Evolutionary conservation across 1,139 yeast genomes (phyloP).

Genomic region (Taphrina populina): DNA sequence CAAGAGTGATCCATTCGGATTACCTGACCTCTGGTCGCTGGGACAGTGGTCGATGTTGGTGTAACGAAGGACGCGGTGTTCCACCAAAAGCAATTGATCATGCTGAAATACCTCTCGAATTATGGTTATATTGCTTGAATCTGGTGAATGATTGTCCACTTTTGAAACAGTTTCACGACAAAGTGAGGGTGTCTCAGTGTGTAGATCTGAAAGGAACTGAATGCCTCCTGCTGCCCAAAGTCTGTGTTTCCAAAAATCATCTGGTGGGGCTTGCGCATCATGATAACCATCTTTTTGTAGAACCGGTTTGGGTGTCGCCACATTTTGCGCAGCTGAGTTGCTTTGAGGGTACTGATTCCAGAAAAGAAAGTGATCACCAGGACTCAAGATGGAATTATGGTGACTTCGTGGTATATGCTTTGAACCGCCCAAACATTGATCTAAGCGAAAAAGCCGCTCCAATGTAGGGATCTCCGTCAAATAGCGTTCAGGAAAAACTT

Average conservation of each 20-base stretch:
- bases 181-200: neutral
- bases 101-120: neutral
- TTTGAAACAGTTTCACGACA: neutral
- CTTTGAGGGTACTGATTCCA: constrained; percentile 18
- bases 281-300: constrained; percentile 28
- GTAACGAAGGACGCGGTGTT: constrained; percentile 7
- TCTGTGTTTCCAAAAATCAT: constrained; percentile 10
- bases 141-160: neutral
- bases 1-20: no score
- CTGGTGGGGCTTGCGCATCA: constrained; percentile 26
- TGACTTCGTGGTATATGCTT: neutral
- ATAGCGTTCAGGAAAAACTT: neutral
- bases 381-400: neutral
- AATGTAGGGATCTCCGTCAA: neutral
- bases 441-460: neutral
- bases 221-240: constrained; percentile 25
- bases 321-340: neutral
- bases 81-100: neutral
- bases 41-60: neutral
- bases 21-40: neutral
- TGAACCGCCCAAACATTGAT: neutral
- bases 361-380: constrained; percentile 28
- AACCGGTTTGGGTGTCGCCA: no score
- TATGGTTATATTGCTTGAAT: constrained; percentile 3
- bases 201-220: neutral